A percentile compares a stretch with the other conserved stretches of the same genome.
Evolutionary conservation across 306 rosid genomes (phyloP).

Genomic region (Carpinus viminea): DNA sequence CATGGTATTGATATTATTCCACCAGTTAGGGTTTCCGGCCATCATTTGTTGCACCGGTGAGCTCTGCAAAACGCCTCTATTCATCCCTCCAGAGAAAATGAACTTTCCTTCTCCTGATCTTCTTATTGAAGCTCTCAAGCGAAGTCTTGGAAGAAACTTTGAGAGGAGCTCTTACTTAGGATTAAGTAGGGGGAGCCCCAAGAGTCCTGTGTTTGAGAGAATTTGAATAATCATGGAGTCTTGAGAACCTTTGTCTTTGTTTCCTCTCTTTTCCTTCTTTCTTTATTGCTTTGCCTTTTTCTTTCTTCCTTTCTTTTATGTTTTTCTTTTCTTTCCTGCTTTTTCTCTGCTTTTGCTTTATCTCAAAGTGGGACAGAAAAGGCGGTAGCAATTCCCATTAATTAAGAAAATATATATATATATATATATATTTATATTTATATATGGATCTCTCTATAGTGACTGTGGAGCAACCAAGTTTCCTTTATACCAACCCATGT

Average conservation of each 20-base stretch:
- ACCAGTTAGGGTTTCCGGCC: conserved; percentile 93
- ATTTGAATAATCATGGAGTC: conserved; percentile 80
- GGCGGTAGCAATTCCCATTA: conserved; percentile 61
- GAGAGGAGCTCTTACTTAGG: conserved; percentile 52
- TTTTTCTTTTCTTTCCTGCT: conserved; percentile 46
- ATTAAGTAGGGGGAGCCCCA: conserved; percentile 49
- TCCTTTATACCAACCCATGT: conserved; percentile 37
- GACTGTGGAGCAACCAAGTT: conserved; percentile 43
- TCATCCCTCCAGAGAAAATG: conserved; percentile 47
- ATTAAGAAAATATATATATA: conserved; percentile 38
- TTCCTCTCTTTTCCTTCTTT: conserved; percentile 36
- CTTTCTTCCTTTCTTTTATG: conserved; percentile 39
- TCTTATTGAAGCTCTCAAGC: conserved; percentile 33
- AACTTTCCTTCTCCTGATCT: conserved; percentile 8
- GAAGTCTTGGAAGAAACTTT: conserved; percentile 55
- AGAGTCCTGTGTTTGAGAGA: conserved; percentile 49
- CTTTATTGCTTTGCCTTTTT: conserved; percentile 47
- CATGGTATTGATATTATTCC: conserved; percentile 75
- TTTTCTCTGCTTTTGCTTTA: conserved; percentile 68
- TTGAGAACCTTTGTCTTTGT: conserved; percentile 52
- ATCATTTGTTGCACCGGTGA: conserved; percentile 93
- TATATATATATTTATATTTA: too few relatives aligned
- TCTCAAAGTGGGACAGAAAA: conserved; percentile 91
- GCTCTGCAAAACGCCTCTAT: conserved; percentile 78
- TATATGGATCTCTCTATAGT: conserved; percentile 28